Base-by-base conservation (phyloP, 108 stramenopile genomes). In the Nitzschia sp. region DNA sequence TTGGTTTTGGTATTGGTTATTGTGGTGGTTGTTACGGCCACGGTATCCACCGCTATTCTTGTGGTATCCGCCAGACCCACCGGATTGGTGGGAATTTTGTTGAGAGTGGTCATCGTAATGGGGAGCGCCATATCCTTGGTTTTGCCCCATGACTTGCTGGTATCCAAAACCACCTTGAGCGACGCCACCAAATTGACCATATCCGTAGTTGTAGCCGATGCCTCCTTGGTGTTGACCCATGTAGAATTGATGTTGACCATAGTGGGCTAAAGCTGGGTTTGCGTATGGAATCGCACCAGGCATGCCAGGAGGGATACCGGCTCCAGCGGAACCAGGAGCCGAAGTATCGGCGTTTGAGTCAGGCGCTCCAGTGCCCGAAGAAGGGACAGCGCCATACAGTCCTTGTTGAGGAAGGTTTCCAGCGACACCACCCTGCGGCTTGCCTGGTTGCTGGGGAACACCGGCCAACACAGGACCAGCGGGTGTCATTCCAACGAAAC, bases 271-370 rank as follows among this genome's bases (percentile, higher is more conserved):
- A 13, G 85, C 83, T n/a, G 75, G 74, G 36, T 76, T 80, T 48
- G 74, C 85, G 58, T 87, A 85, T 36, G 85, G 86, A 76, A 88
- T 90, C 16, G 78, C 75, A 44, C 63, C 58, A 6, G 87, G 86
- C 81, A 94, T 90, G 30, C 90, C 93, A 16, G 93, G 86, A 44
- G 90, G 90, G 74, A 91, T 83, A 28, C 68, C 70, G 19, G 80
- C 75, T 13, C 45, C 53, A 29, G 76, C 62, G 54, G 44, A 35
- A 34, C 52, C 57, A 11, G 72, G 36, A 46, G 53, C 61, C 1
- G 80, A 71, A 35, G 28, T 58, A 32, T 68, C 68, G 46, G 66
- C 59, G 53, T 55, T 66, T 63, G 63, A 48, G 15, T 35, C 69
- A 8, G 77, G 41, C 45, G 73, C 59, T n/a, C 60, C 83, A n/a